Percentiles rank a stretch among this genome's conserved stretches.
Conservation (phyloP, 306 rosid genomes). For the Herpetospermum pedunculosum region DNA sequence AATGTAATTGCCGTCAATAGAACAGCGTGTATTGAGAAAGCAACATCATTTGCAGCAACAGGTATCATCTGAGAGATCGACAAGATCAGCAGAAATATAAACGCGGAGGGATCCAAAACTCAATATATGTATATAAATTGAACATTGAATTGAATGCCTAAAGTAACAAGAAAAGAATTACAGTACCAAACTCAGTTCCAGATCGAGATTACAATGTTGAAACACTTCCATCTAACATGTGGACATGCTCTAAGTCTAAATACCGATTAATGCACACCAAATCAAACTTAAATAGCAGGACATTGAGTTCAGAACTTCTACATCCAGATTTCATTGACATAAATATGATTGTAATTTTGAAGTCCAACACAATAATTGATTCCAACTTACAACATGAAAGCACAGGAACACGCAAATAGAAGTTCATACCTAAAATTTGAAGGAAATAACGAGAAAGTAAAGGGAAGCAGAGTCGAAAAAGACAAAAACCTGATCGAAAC, state of each 20-base stretch:
- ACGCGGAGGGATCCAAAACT: background rate
- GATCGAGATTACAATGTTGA: background rate
- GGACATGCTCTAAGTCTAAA: background rate
- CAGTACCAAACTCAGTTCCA: background rate
- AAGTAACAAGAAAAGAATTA: background rate
- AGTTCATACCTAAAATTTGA: background rate
- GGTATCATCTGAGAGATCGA: constrained; percentile 68
- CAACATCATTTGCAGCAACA: constrained; percentile 89
- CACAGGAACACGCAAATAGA: background rate
- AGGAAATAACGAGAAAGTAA: background rate
- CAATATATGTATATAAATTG: background rate
- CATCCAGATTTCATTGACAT: background rate
- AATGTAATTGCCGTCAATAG: constrained; percentile 52
- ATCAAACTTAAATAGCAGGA: background rate
- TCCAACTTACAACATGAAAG: background rate
- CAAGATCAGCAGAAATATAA: background rate
- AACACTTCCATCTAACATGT: background rate
- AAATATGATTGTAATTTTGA: background rate
- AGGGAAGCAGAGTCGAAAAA: background rate
- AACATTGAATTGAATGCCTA: background rate
- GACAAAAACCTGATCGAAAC: constrained; percentile 47
- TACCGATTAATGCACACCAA: background rate
- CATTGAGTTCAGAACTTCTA: background rate
- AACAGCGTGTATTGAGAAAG: constrained; percentile 85
- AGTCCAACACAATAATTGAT: background rate